A percentile compares a stretch with the other conserved stretches of the same genome.
These are phyloP conservation scores for Saccharomyces paradoxus DNA, from an alignment of 805 yeast genomes.

Conservation along the genomic window DNA sequence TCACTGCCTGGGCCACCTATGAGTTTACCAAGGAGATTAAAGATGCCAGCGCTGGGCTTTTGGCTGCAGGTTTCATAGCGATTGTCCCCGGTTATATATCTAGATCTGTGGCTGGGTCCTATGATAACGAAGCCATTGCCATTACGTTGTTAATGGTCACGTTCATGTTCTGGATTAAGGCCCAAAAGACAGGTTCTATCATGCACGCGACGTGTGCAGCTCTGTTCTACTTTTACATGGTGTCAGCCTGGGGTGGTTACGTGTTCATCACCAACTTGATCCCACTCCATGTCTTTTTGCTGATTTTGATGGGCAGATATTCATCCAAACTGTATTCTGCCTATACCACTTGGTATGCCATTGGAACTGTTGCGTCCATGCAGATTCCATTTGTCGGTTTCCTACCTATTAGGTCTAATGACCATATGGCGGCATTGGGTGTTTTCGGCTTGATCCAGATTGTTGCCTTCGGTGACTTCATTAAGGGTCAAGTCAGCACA, in stretches of 20 bases:
- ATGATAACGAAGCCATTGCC: slow-evolving; percentile 98
- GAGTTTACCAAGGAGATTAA: slow-evolving; percentile 84
- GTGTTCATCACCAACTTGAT: slow-evolving; percentile 96
- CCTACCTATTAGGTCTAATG: slow-evolving; percentile 91
- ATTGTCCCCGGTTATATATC: slow-evolving; percentile 98
- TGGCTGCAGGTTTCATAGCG: slow-evolving; percentile 91
- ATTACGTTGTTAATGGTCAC: slow-evolving; percentile 92
- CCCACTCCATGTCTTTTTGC: slow-evolving; percentile 87
- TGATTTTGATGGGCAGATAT: slow-evolving; percentile 91
- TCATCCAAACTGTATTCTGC: slow-evolving; percentile 75
- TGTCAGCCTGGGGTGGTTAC: slow-evolving; percentile 99
- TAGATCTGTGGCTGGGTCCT: slow-evolving; percentile 96
- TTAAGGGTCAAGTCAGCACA: slow-evolving; percentile 64
- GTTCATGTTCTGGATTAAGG: slow-evolving; percentile 91
- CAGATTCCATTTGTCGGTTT: slow-evolving; percentile 98
- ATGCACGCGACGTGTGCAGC: slow-evolving; percentile 80
- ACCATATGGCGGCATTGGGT: slow-evolving; percentile 97
- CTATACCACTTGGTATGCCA: slow-evolving; percentile 92
- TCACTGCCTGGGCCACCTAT: slow-evolving; percentile 87
- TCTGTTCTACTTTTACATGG: slow-evolving; percentile 92
- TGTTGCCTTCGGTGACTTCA: slow-evolving; percentile 76
- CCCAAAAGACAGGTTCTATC: slow-evolving; percentile 83
- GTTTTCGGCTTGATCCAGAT: slow-evolving; percentile 92
- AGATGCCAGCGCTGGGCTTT: slow-evolving; percentile 77
- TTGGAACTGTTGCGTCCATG: slow-evolving; percentile 98